Evolutionary conservation across 2,329 filamentous ascomycete genomes (phyloP).

Genomic region (Sclerotinia trifoliorum): DNA sequence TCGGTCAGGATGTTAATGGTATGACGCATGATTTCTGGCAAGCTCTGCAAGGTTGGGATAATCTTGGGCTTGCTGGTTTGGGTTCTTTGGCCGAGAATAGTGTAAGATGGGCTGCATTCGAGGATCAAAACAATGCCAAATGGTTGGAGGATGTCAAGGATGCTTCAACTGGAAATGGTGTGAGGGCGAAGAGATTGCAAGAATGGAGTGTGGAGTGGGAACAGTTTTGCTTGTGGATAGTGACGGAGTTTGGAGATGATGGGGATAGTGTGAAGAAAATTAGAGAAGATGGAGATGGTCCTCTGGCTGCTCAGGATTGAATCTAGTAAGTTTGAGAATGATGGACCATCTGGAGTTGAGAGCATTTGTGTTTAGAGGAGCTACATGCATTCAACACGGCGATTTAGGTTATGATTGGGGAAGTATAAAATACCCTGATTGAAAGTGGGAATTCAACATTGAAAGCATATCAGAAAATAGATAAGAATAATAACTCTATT

Average conservation of each 20-base stretch:
- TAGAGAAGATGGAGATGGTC: constrained; percentile 27
- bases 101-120: constrained; percentile 83
- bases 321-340: neutral
- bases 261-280: constrained; percentile 29
- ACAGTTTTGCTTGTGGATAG: constrained; percentile 85
- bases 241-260: constrained; percentile 66
- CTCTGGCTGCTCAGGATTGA: constrained; percentile 30
- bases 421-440: neutral
- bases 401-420: constrained; percentile 15
- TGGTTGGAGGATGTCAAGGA: constrained; percentile 74
- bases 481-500: neutral
- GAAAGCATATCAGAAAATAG: neutral
- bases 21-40: constrained; percentile 96
- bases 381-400: constrained; percentile 7
- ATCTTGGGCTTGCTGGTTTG: constrained; percentile 81
- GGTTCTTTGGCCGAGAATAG: constrained; percentile 90
- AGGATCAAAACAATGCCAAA: constrained; percentile 68
- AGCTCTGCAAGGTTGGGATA: constrained; percentile 86
- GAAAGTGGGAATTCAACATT: constrained; percentile 21
- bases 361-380: constrained; percentile 6
- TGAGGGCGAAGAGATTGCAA: constrained; percentile 70
- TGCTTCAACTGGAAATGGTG: constrained; percentile 67
- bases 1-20: constrained; percentile 77
- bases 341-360: neutral
- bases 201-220: constrained; percentile 85